Conservation (phyloP, 768 basidiomycete genomes). For the Termitomyces sp. region DNA sequence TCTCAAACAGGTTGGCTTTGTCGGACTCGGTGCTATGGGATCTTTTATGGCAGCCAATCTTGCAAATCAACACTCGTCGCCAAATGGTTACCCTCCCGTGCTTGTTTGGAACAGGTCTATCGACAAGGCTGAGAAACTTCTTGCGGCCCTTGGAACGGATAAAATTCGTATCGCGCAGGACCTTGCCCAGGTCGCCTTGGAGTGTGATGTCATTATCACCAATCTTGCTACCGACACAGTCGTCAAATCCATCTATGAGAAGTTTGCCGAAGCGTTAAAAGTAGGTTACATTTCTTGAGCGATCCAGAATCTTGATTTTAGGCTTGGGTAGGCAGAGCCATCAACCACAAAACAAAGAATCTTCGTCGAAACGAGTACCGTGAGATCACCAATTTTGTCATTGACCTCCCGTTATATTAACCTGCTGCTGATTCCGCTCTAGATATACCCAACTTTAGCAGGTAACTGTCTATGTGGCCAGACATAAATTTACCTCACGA, state of each 20-base stretch:
- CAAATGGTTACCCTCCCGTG: conserved; percentile 46
- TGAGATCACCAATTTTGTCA: conserved; percentile 23
- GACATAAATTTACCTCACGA: conserved; percentile 1
- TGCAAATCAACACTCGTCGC: conserved; percentile 46
- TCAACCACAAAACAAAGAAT: conserved; percentile 55
- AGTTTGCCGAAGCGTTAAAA: conserved; percentile 58
- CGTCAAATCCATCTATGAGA: conserved; percentile 59
- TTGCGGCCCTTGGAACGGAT: conserved; percentile 52
- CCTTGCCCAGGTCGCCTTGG: conserved; percentile 55
- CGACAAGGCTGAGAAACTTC: conserved; percentile 58
- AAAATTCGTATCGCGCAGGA: conserved; percentile 55
- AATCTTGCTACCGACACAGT: conserved; percentile 72
- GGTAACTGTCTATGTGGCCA: conserved; percentile 28
- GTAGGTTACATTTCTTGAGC: conserved; percentile 29
- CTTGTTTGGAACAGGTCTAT: conserved; percentile 75
- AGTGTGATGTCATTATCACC: conserved; percentile 77
- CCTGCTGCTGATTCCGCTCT: conserved; percentile 9
- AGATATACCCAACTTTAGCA: conserved; percentile 58
- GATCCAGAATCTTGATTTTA: conserved; percentile 5
- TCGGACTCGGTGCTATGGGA: conserved; percentile 68
- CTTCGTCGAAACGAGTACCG: conserved; percentile 86
- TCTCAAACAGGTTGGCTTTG: conserved; percentile 38
- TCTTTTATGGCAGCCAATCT: conserved; percentile 79
- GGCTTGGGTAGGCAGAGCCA: conserved; percentile 34
- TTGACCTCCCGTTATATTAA: background rate